These are phyloP conservation scores for Penicillium sp. DNA, from an alignment of 2,329 filamentous ascomycete species.

Conservation along the genomic window DNA sequence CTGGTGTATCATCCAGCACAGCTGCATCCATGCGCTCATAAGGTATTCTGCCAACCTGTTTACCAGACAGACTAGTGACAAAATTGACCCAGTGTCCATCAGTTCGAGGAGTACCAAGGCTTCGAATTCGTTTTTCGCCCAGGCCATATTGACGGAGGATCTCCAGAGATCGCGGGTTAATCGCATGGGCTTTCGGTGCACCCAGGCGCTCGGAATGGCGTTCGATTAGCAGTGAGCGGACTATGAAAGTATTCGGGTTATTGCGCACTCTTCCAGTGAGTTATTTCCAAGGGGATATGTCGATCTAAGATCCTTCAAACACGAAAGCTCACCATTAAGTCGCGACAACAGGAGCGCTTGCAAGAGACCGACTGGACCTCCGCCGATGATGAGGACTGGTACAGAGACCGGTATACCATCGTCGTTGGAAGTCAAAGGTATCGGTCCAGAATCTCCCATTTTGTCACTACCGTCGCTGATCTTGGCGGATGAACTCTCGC, in stretches of 20 bases:
- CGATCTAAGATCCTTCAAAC: background rate
- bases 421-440: background rate
- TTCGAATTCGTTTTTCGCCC: constrained; percentile 24
- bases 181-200: constrained; percentile 28
- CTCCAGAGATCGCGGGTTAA: constrained; percentile 28
- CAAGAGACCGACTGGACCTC: constrained; percentile 38
- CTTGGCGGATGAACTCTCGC: too few relatives aligned
- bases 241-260: background rate
- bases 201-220: constrained; percentile 22
- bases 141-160: constrained; percentile 25
- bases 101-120: constrained; percentile 33
- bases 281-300: background rate
- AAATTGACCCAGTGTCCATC: constrained; percentile 44
- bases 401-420: background rate
- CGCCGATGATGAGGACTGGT: constrained; percentile 40
- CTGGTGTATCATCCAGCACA: constrained; percentile 38
- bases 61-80: constrained; percentile 38
- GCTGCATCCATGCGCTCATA: constrained; percentile 27
- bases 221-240: constrained; percentile 25
- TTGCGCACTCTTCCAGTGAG: background rate
- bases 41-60: constrained; percentile 37
- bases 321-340: background rate
- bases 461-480: too few relatives aligned
- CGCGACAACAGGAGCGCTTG: constrained; percentile 37
- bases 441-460: background rate